Conservation (phyloP, 495 filamentous ascomycete genomes). For the Pseudevernia furfuracea region DNA sequence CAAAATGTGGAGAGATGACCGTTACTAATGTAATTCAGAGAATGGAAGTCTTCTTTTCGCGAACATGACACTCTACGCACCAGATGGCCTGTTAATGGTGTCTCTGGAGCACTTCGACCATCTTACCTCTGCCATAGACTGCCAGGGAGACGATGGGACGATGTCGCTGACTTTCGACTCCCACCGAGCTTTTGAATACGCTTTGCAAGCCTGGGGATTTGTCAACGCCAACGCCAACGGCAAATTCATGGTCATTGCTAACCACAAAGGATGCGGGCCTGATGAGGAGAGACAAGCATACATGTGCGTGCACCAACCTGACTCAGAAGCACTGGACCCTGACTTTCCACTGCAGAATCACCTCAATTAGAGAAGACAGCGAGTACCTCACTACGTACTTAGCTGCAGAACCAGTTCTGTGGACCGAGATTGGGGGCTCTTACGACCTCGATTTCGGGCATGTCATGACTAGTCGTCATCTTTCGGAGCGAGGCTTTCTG, state of each 20-base stretch:
- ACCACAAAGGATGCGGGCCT: conserved; percentile 34
- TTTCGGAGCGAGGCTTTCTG: neutral
- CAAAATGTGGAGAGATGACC: neutral
- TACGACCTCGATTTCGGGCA: conserved; percentile 17
- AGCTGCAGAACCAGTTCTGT: neutral
- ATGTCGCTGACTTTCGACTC: conserved; percentile 33
- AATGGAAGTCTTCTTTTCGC: conserved; percentile 30
- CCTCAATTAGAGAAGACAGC: conserved; percentile 7
- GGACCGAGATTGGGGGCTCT: conserved; percentile 8
- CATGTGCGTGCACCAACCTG: neutral
- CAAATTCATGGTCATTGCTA: conserved; percentile 33
- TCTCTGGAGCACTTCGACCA: conserved; percentile 34
- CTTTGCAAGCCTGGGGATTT: conserved; percentile 27
- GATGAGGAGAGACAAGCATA: conserved; percentile 32
- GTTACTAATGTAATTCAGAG: neutral
- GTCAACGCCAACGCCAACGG: conserved; percentile 30
- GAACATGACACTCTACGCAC: conserved; percentile 34
- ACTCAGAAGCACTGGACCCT: neutral
- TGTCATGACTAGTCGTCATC: neutral
- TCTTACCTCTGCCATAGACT: conserved; percentile 32
- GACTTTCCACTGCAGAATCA: neutral
- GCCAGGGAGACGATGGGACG: conserved; percentile 30
- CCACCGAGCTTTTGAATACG: conserved; percentile 28
- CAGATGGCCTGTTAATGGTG: conserved; percentile 29
- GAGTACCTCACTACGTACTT: conserved; percentile 9